phyloP scores from a whole-genome alignment of 148 eudicot species.

The Rhododendron griersonianum region DNA sequence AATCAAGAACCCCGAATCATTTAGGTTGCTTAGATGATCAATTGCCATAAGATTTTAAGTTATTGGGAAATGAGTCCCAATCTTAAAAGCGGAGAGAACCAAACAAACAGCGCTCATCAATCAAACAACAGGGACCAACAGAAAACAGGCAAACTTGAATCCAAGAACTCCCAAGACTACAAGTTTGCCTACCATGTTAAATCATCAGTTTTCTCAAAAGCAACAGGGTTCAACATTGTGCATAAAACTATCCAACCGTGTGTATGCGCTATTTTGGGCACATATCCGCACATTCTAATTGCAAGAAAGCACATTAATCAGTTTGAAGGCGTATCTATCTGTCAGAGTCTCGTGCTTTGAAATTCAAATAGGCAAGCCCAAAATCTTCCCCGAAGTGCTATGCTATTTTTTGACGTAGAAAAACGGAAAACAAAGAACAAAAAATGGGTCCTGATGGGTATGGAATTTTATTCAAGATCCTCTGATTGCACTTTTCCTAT shows the following conservation, averaged over 20 bases:
- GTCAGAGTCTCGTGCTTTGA: background rate
- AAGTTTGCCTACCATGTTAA: background rate
- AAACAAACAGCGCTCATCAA: background rate
- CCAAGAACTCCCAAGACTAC: background rate
- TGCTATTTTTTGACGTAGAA: background rate
- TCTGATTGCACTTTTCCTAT: background rate
- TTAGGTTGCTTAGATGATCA: background rate
- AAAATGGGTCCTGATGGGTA: background rate
- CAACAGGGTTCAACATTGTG: background rate
- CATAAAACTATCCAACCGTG: background rate
- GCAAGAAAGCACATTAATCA: background rate
- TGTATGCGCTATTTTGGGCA: background rate
- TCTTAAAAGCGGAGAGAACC: background rate
- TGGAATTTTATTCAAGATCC: background rate
- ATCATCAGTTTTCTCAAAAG: constrained; percentile 1
- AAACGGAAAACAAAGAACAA: background rate
- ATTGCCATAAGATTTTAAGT: background rate
- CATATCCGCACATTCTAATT: background rate
- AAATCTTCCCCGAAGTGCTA: background rate
- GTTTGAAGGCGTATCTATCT: background rate
- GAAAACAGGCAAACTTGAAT: background rate
- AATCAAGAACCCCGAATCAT: background rate
- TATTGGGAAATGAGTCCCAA: background rate
- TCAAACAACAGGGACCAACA: background rate
- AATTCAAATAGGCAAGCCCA: background rate